Percentiles rank a stretch among this genome's conserved stretches.
phyloP scores from a whole-genome alignment of 495 filamentous ascomycete species.

The Aspergillus saccharolyticus region DNA sequence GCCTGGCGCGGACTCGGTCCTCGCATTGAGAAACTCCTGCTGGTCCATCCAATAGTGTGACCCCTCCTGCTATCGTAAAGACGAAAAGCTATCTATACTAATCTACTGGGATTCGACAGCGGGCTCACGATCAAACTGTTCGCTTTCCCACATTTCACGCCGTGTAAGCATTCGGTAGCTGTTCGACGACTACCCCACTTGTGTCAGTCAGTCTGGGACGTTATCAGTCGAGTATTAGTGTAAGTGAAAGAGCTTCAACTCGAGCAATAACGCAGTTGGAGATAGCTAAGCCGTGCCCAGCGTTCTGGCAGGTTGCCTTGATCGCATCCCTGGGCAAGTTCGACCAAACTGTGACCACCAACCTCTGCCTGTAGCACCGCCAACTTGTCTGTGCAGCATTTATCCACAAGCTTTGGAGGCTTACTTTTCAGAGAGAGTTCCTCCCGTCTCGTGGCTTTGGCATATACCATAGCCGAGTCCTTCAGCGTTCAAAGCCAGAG shows the following conservation, averaged over 20 bases:
- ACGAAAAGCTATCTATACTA: not conserved
- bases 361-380: not conserved
- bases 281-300: not conserved
- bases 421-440: not conserved
- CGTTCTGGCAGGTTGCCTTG: not conserved
- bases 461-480: not conserved
- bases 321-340: not conserved
- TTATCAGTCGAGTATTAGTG: not conserved
- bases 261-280: not conserved
- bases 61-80: not conserved
- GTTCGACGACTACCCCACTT: not conserved
- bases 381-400: not conserved
- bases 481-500: conserved; percentile 1
- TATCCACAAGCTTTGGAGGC: not conserved
- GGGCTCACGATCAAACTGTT: not conserved
- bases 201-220: not conserved
- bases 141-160: not conserved
- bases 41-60: not conserved
- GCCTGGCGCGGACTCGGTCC: conserved; percentile 12
- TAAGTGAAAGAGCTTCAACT: not conserved
- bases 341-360: not conserved
- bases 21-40: conserved; percentile 9
- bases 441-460: not conserved
- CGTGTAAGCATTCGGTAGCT: not conserved
- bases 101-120: not conserved